phyloP scores from a whole-genome alignment of 768 basidiomycete species.

The Naganishia onofrii region DNA sequence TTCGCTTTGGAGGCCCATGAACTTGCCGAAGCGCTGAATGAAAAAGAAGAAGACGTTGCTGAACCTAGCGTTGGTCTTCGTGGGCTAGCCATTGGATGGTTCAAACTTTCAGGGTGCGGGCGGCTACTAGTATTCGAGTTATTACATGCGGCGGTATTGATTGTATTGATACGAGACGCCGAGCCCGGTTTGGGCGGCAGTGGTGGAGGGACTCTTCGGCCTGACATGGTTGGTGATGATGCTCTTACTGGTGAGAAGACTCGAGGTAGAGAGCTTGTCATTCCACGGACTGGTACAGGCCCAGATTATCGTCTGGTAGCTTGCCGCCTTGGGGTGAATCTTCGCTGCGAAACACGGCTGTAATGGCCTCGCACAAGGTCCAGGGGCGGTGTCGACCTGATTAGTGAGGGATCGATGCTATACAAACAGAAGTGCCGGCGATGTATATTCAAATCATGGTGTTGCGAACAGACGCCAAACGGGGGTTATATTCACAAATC shows the following conservation, averaged over 20 bases:
- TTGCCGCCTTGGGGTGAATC: no score
- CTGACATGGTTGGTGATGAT: slow-evolving; percentile 21
- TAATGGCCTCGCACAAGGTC: no score
- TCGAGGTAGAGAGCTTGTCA: slow-evolving; percentile 2
- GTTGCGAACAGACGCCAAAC: no score
- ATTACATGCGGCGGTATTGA: neutral
- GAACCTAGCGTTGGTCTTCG: slow-evolving; percentile 8
- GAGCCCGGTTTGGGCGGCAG: slow-evolving; percentile 4
- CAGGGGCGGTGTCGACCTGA: no score
- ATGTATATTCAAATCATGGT: no score
- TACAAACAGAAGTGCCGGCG: no score
- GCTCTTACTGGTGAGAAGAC: slow-evolving; percentile 16
- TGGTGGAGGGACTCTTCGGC: slow-evolving; percentile 10
- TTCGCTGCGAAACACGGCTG: no score
- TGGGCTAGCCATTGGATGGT: neutral
- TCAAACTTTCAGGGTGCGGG: neutral
- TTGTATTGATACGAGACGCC: neutral
- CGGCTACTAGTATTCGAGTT: neutral
- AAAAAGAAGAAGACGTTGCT: slow-evolving; percentile 1
- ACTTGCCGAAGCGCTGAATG: slow-evolving; percentile 10
- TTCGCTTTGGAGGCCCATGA: slow-evolving; percentile 27
- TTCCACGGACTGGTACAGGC: neutral
- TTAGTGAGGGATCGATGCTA: no score
- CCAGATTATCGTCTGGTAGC: no score
- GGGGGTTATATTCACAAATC: no score